Evolutionary conservation across 2,329 filamentous ascomycete genomes (phyloP), one percentile per base, ranked within the genome.

Genomic region (Cryphonectria nitschkei): DNA sequence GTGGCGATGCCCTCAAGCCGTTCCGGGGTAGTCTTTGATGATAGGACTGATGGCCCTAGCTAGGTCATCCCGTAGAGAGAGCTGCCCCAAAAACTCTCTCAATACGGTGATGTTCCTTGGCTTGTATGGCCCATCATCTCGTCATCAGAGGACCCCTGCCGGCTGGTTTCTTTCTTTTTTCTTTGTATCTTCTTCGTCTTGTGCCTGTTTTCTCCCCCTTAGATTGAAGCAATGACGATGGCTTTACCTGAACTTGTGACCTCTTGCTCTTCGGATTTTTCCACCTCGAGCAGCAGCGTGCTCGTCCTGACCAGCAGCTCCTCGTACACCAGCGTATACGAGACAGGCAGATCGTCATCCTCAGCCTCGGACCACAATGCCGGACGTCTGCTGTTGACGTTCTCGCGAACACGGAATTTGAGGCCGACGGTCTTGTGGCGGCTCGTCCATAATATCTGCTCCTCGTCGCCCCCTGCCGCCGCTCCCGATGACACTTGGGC

Each of bases 261-360:
- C 74, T 92, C 86, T 76, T 92, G 87, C 65, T 85, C 82, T 70
- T 88, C 82, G 1, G 89, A 89, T 76, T 87, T 83, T 77, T 96
- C 93, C 34, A 92, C 81, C 70, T 86, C 89, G 52, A 92, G 79
- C 19, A 93, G 82, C 50, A 94, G 82, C 75, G 87, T 85, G 65
- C 85, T 88, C 3, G 89, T 89, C 65, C 89, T 86, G 50, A 94
- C 84, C 58, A 92, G 80, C 68, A 94, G 80, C 81, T 94, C 92
- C 90, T 86, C 85, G 76, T 93, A 92, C 69, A 92, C 87, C 39
- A 96, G 82, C 60, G 86, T 86, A 77, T 94, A 96, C 68, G 85
- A 89, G 13, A 93, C 88, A 3, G 90, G 85, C n/a, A 87, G 80
- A 62, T 93, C 89, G 68, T 93, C 89, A 66, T 90, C 87, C 39